Percentiles rank a stretch among this genome's conserved stretches.
Conservation (phyloP, 208 protist genomes). For the Crithidia thermophila region DNA sequence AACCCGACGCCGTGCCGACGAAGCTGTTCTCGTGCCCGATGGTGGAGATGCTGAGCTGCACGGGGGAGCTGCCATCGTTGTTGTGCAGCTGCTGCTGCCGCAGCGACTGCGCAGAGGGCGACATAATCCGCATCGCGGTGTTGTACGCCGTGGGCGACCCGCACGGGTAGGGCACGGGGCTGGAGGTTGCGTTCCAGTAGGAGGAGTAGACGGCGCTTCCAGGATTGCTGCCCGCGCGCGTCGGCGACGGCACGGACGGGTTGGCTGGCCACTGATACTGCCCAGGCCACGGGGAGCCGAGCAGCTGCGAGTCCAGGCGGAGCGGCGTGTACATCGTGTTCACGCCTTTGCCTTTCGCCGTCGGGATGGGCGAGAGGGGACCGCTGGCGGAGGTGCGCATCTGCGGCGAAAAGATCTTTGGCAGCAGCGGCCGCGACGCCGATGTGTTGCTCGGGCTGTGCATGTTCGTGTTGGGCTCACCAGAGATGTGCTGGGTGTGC, state of each 20-base stretch:
- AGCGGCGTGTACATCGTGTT: conserved; percentile 16
- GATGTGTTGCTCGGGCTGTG: conserved; percentile 3
- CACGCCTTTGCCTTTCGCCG: background rate
- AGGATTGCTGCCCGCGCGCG: background rate
- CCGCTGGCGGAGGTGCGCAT: conserved; percentile 7
- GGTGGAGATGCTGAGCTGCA: conserved; percentile 27
- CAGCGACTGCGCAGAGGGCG: conserved; percentile 16
- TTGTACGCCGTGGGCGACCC: conserved; percentile 21
- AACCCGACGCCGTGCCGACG: background rate
- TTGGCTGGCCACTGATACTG: background rate
- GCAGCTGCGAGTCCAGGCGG: conserved; percentile 28
- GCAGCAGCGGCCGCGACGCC: background rate
- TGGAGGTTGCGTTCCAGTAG: conserved; percentile 29
- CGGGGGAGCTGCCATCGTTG: conserved; percentile 21
- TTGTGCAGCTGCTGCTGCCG: conserved; percentile 6
- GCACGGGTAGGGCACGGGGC: conserved; percentile 10
- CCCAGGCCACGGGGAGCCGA: conserved; percentile 24
- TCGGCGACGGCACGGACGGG: conserved; percentile 11
- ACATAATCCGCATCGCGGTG: conserved; percentile 18
- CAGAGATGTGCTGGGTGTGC: conserved; percentile 7
- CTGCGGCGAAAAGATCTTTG: conserved; percentile 8
- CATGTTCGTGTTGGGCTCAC: conserved; percentile 12
- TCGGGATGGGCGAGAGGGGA: conserved; percentile 10
- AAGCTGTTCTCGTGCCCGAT: conserved; percentile 21
- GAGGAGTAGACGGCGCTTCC: conserved; percentile 12